phyloP scores from a whole-genome alignment of 257 asterid species.

The Mentha longifolia region DNA sequence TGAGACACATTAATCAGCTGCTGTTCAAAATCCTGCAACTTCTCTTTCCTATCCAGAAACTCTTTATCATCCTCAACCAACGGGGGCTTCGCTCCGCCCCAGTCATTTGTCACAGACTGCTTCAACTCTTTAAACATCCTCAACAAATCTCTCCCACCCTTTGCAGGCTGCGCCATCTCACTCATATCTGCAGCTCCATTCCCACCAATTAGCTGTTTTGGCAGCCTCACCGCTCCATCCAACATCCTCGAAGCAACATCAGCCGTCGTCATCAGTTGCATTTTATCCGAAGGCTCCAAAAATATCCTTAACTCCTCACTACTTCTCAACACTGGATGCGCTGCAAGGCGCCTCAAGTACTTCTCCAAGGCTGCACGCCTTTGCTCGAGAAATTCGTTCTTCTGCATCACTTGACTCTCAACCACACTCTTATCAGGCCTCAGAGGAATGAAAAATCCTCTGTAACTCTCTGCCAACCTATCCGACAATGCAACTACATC shows the following conservation, averaged over 20 bases:
- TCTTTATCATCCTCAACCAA: conserved; percentile 86
- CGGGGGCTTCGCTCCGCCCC: conserved; percentile 80
- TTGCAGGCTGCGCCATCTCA: conserved; percentile 69
- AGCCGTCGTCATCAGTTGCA: conserved; percentile 54
- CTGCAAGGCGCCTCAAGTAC: conserved; percentile 71
- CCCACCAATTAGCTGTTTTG: conserved; percentile 61
- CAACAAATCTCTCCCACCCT: conserved; percentile 80
- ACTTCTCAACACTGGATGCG: conserved; percentile 65
- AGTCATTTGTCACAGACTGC: conserved; percentile 88
- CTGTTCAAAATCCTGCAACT: conserved; percentile 78
- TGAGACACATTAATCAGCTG: conserved; percentile 87
- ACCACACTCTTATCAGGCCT: conserved; percentile 96
- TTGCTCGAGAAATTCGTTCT: conserved; percentile 83
- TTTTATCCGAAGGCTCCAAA: conserved; percentile 54
- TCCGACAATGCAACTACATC: conserved; percentile 84
- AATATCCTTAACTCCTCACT: conserved; percentile 83
- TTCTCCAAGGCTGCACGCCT: conserved; percentile 86
- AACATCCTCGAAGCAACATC: conserved; percentile 73
- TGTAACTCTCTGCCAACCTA: conserved; percentile 67
- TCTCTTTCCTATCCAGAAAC: conserved; percentile 72
- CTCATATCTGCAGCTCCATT: conserved; percentile 43
- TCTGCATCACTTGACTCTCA: conserved; percentile 96
- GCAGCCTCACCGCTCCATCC: conserved; percentile 69
- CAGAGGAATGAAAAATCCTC: conserved; percentile 82
- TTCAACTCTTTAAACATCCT: conserved; percentile 85